phyloP scores from a whole-genome alignment of 129 eudicot species.

The Smallanthus sonchifolius region DNA sequence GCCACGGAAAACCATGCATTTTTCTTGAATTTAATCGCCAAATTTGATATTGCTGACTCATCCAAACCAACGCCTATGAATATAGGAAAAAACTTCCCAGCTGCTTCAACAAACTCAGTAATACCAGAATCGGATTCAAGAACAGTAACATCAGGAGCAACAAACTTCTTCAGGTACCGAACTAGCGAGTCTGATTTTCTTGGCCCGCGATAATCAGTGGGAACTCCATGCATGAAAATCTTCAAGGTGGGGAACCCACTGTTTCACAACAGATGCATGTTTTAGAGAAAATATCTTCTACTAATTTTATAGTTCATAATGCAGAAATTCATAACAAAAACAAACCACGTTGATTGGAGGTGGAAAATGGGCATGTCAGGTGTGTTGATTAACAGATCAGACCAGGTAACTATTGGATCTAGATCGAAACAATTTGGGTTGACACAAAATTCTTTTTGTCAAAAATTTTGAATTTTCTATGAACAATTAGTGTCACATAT shows the following conservation, averaged over 20 bases:
- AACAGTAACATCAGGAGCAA: conserved; percentile 84
- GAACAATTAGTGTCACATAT: neutral
- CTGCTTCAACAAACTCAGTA: conserved; percentile 66
- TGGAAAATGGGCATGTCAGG: neutral
- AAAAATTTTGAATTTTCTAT: neutral
- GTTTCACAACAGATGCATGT: conserved; percentile 28
- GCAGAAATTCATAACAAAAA: neutral
- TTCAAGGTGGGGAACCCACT: conserved; percentile 95
- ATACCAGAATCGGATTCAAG: conserved; percentile 75
- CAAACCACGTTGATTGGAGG: neutral
- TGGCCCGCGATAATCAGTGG: conserved; percentile 84
- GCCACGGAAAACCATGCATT: conserved; percentile 99
- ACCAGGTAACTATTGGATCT: neutral
- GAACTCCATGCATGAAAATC: conserved; percentile 89
- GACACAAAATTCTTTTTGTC: neutral
- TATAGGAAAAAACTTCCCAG: conserved; percentile 73
- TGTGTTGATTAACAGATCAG: neutral
- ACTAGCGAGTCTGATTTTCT: conserved; percentile 80
- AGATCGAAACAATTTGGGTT: neutral
- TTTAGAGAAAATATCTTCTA: conserved; percentile 11
- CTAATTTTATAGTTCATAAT: neutral
- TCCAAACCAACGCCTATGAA: conserved; percentile 80
- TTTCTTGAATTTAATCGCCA: conserved; percentile 78
- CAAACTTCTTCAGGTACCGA: conserved; percentile 68
- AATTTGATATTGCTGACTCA: conserved; percentile 57